Evolutionary conservation across 169 alveolate species (phyloP).

Genomic region (Eimeria tenella): DNA sequence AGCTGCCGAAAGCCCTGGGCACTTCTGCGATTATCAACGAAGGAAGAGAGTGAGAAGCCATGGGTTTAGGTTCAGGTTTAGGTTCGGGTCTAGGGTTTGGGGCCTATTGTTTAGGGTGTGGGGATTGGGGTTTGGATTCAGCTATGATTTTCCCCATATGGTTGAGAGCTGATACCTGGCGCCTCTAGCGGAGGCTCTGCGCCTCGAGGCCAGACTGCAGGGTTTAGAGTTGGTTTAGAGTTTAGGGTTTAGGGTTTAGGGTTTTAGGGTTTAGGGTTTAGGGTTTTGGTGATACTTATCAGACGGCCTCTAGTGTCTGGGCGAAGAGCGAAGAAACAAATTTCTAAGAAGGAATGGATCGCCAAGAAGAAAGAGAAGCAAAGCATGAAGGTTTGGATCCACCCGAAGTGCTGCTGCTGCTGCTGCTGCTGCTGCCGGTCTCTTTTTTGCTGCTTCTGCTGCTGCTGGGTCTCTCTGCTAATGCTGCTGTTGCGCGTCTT

Average conservation of each 20-base stretch:
- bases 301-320: constrained; percentile 5
- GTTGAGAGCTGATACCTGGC: no score
- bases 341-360: constrained; percentile 31
- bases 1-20: constrained; percentile 47
- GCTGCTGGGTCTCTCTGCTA: background rate
- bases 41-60: constrained; percentile 14
- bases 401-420: background rate
- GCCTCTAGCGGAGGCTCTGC: no score
- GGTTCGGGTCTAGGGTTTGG: background rate
- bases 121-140: background rate
- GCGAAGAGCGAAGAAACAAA: constrained; percentile 16
- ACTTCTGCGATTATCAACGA: background rate
- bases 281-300: background rate
- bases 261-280: background rate
- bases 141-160: no score
- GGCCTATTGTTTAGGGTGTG: background rate
- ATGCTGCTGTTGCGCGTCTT: no score
- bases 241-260: no score
- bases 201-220: no score
- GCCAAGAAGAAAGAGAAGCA: constrained; percentile 88
- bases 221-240: no score
- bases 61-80: background rate
- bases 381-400: background rate
- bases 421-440: background rate
- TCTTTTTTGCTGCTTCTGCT: background rate